These are phyloP conservation scores for Colletotrichum orbiculare DNA, from an alignment of 2,329 filamentous ascomycete genomes.

Conservation along the genomic window DNA sequence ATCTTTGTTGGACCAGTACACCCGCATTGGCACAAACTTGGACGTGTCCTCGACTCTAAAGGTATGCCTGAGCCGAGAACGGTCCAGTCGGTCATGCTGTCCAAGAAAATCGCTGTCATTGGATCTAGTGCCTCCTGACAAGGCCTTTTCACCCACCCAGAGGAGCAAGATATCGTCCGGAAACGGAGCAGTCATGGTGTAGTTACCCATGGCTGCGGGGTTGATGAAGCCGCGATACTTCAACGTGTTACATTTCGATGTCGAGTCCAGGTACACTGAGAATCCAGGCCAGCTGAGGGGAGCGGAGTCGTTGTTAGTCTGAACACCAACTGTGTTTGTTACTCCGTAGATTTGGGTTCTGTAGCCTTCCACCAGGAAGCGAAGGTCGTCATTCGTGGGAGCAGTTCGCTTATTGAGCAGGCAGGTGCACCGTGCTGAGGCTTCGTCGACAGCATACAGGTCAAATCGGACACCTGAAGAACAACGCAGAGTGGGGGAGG, in stretches of 20 bases:
- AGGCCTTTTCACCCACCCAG: slow-evolving; percentile 12
- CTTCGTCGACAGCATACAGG: too few species aligned
- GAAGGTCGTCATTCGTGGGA: too few species aligned
- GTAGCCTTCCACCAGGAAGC: too few species aligned
- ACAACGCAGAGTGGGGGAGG: too few species aligned
- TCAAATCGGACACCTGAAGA: too few species aligned
- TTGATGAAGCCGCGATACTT: slow-evolving; percentile 26
- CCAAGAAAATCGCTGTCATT: background rate
- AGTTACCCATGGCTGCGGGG: background rate
- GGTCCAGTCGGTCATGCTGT: background rate
- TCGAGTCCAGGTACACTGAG: slow-evolving; percentile 8
- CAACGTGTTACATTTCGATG: slow-evolving; percentile 10
- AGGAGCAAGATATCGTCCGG: slow-evolving; percentile 15
- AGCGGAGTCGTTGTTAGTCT: background rate
- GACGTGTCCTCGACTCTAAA: slow-evolving; percentile 5
- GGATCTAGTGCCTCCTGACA: slow-evolving; percentile 5
- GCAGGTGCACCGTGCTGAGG: too few species aligned
- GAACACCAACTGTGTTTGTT: background rate
- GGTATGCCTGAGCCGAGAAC: background rate
- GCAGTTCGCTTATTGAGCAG: too few species aligned
- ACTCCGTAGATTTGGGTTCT: too few species aligned
- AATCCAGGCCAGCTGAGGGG: slow-evolving; percentile 8
- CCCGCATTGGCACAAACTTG: slow-evolving; percentile 13
- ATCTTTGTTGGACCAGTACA: slow-evolving; percentile 22
- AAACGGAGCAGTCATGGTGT: background rate